A percentile compares a stretch with the other conserved stretches of the same genome.
These are phyloP conservation scores for Candolleomyces aberdarensis DNA, from an alignment of 768 basidiomycete genomes.

Conservation along the genomic window DNA sequence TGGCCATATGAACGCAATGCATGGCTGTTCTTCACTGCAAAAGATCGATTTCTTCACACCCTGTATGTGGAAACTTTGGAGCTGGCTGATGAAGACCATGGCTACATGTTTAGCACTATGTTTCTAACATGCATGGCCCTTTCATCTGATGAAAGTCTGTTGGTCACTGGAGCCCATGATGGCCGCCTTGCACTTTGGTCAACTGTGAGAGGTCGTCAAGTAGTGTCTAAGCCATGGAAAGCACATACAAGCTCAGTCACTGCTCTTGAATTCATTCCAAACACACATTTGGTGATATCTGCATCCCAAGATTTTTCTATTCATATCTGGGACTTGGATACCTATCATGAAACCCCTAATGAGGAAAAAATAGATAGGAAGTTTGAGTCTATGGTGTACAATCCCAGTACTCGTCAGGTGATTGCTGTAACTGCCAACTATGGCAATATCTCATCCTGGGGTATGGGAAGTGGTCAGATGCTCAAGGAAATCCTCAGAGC, in stretches of 20 bases:
- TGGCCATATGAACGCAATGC: background rate
- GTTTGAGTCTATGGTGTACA: background rate
- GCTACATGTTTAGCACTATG: background rate
- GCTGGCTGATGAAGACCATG: background rate
- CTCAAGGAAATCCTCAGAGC: background rate
- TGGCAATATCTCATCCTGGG: background rate
- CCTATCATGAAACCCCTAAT: background rate
- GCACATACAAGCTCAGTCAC: slow-evolving; percentile 9
- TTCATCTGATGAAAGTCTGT: background rate
- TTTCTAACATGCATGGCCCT: background rate
- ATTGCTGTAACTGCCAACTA: background rate
- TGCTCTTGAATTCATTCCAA: slow-evolving; percentile 23
- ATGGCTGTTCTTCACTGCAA: background rate
- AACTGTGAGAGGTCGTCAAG: background rate
- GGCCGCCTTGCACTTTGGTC: background rate
- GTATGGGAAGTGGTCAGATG: background rate
- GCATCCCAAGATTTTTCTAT: slow-evolving; percentile 4
- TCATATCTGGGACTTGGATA: slow-evolving; percentile 2
- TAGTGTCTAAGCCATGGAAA: background rate
- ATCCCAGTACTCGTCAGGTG: background rate
- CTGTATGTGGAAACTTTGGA: background rate
- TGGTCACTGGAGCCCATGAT: background rate
- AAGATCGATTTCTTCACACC: background rate
- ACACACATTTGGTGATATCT: slow-evolving; percentile 16
- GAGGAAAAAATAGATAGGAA: background rate